Percentiles rank a stretch among this genome's conserved stretches.
phyloP scores from a whole-genome alignment of 2,329 filamentous ascomycete species.

The Ophiocordyceps camponoti-saundersi region DNA sequence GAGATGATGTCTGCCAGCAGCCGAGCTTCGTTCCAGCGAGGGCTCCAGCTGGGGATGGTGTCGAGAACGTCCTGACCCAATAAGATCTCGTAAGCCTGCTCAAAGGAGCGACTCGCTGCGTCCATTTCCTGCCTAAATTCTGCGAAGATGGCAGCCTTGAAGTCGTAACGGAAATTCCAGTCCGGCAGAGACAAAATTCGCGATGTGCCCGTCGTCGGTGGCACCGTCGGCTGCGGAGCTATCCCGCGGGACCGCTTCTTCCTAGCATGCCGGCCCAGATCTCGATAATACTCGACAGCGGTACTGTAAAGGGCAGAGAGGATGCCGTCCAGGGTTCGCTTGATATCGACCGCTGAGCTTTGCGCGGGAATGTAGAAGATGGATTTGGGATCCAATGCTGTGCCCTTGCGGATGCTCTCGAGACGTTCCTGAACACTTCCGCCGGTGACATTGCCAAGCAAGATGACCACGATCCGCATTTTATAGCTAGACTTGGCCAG shows the following conservation, averaged over 20 bases:
- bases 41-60: constrained; percentile 75
- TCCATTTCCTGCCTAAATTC: constrained; percentile 93
- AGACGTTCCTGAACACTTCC: constrained; percentile 48
- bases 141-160: constrained; percentile 79
- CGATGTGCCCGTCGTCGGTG: constrained; percentile 69
- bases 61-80: constrained; percentile 75
- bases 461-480: constrained; percentile 56
- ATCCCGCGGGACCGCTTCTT: constrained; percentile 72
- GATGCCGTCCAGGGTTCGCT: constrained; percentile 56
- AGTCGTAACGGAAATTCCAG: constrained; percentile 90
- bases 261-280: constrained; percentile 79
- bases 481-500: constrained; percentile 58
- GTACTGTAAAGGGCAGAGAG: constrained; percentile 56
- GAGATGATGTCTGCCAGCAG: constrained; percentile 67
- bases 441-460: constrained; percentile 13
- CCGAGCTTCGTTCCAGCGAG: constrained; percentile 87
- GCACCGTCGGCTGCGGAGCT: constrained; percentile 64
- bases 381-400: constrained; percentile 65
- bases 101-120: constrained; percentile 67
- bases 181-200: constrained; percentile 70
- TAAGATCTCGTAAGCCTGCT: constrained; percentile 70
- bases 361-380: constrained; percentile 73
- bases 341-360: constrained; percentile 52
- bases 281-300: constrained; percentile 79
- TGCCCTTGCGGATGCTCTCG: constrained; percentile 60